phyloP scores from a whole-genome alignment of 257 asterid genomes.

The Nicotiana sylvestris region DNA sequence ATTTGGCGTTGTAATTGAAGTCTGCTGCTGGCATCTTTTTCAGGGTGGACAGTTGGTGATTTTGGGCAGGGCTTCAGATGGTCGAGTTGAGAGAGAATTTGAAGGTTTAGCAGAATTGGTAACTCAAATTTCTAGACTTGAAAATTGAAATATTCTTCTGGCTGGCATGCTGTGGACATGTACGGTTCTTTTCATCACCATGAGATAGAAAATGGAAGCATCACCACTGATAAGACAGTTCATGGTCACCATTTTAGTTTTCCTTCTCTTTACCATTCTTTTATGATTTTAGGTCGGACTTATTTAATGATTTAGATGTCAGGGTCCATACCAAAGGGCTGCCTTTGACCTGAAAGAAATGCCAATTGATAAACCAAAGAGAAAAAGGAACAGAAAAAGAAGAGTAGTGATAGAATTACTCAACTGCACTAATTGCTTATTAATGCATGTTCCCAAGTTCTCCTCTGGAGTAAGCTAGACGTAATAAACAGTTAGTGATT shows the following conservation, averaged over 20 bases:
- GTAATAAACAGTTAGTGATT: not conserved
- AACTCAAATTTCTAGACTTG: slow-evolving; percentile 18
- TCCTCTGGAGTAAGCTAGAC: not conserved
- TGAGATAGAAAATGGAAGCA: not conserved
- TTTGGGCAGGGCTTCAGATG: slow-evolving; percentile 83
- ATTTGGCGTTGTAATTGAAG: not conserved
- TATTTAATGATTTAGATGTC: not conserved
- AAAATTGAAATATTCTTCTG: not conserved
- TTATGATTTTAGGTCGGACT: not conserved
- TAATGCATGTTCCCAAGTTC: not conserved
- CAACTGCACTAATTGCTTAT: not conserved
- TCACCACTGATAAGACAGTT: not conserved
- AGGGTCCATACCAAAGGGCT: not conserved
- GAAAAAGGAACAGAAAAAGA: not conserved
- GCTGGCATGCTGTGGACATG: not conserved
- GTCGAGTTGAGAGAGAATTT: slow-evolving; percentile 71
- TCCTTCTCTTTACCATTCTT: not conserved
- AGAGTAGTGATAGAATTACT: not conserved
- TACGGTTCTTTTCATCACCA: not conserved
- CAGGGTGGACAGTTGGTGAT: slow-evolving; percentile 86
- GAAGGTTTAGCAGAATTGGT: slow-evolving; percentile 75
- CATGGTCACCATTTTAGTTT: not conserved
- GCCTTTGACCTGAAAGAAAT: not conserved
- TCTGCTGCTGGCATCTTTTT: slow-evolving; percentile 11
- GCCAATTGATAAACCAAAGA: not conserved